Conservation (phyloP, 169 alveolate genomes). For the Cryptosporidium bovis region DNA sequence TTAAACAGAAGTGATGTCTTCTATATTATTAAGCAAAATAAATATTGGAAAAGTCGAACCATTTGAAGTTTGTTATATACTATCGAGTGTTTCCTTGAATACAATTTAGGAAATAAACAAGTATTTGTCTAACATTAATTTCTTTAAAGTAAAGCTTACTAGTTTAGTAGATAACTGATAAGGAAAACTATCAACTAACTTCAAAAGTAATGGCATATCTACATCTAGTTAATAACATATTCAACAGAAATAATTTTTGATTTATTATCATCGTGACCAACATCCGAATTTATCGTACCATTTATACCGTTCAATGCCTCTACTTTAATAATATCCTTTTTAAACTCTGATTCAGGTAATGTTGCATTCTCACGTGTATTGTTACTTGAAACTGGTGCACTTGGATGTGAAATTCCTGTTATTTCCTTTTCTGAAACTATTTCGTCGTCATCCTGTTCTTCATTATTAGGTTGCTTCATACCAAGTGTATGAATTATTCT, state of each 20-base stretch:
- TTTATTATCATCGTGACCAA: slow-evolving; percentile 7
- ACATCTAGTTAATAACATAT: slow-evolving; percentile 39
- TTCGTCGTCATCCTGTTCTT: slow-evolving; percentile 10
- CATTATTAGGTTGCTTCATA: slow-evolving; percentile 8
- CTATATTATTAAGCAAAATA: too few relatives aligned
- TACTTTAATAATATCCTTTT: slow-evolving; percentile 50
- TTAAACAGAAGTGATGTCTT: too few relatives aligned
- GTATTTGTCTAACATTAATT: too few relatives aligned
- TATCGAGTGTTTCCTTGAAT: too few relatives aligned
- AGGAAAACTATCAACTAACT: too few relatives aligned
- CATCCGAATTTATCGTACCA: neutral
- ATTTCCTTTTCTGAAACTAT: slow-evolving; percentile 20
- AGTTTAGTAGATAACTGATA: too few relatives aligned
- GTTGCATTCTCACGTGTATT: slow-evolving; percentile 29
- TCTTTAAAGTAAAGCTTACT: too few relatives aligned
- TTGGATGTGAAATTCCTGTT: slow-evolving; percentile 57
- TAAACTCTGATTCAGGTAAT: slow-evolving; percentile 11
- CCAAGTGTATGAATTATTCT: slow-evolving; percentile 69
- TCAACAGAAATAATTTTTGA: slow-evolving; percentile 59
- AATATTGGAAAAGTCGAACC: too few relatives aligned
- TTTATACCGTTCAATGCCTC: slow-evolving; percentile 23
- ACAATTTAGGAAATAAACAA: too few relatives aligned
- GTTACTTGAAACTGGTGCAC: slow-evolving; percentile 38
- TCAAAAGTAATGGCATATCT: neutral
- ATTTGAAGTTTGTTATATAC: too few relatives aligned